Percentiles rank a stretch among this genome's conserved stretches.
Evolutionary conservation across 192 early-diverging fungal species (phyloP).

Genomic region (Backusella mclennaniae): DNA sequence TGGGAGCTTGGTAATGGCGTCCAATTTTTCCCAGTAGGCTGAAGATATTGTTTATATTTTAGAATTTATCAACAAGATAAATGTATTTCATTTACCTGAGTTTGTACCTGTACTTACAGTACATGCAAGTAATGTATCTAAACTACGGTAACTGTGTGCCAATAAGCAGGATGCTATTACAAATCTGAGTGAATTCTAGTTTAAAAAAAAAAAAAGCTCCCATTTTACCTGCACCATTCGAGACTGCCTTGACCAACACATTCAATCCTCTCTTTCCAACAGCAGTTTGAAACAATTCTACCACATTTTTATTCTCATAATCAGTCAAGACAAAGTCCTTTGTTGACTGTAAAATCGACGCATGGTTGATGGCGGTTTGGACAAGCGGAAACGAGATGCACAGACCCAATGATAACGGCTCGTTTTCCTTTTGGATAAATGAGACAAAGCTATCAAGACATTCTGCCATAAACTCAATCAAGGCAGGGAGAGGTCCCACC

Average conservation of each 20-base stretch:
- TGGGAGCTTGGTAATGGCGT: slow-evolving; percentile 67
- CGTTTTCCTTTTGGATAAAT: slow-evolving; percentile 19
- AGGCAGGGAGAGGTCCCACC: slow-evolving; percentile 19
- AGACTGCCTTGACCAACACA: slow-evolving; percentile 79
- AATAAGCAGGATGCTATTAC: slow-evolving; percentile 75
- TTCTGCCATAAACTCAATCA: slow-evolving; percentile 84
- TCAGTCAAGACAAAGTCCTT: slow-evolving; percentile 83
- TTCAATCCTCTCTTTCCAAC: slow-evolving; percentile 66
- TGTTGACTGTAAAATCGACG: slow-evolving; percentile 68
- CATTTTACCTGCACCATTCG: slow-evolving; percentile 78
- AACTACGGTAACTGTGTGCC: slow-evolving; percentile 77
- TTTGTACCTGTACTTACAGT: slow-evolving; percentile 96
- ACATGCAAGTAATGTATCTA: slow-evolving; percentile 79
- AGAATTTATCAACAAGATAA: too few relatives aligned
- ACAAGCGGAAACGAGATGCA: slow-evolving; percentile 94
- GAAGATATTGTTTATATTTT: too few relatives aligned
- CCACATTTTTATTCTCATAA: slow-evolving; percentile 79
- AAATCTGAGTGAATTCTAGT: too few relatives aligned
- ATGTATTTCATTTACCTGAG: slow-evolving; percentile 36
- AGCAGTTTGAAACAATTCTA: slow-evolving; percentile 73
- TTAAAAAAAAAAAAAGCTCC: too few relatives aligned
- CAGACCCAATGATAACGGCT: slow-evolving; percentile 65
- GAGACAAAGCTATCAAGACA: slow-evolving; percentile 74
- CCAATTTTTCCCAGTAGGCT: slow-evolving; percentile 84
- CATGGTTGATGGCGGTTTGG: slow-evolving; percentile 71